phyloP scores from a whole-genome alignment of 2,329 filamentous ascomycete species.

The Fusarium falciforme region DNA sequence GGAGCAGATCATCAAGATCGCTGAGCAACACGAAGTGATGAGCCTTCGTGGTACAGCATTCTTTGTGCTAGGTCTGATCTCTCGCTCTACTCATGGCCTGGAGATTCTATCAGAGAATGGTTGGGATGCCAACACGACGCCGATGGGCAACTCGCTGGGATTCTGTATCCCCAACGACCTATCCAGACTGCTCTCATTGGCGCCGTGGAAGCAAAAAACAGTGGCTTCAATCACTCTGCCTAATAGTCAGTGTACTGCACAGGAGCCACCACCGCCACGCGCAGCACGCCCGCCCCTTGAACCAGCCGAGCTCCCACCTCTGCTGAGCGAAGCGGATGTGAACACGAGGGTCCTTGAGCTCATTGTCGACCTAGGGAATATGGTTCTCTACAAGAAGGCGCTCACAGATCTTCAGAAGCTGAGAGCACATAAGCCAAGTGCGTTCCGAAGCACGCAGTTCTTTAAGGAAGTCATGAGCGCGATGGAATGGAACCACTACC shows the following conservation, averaged over 20 bases:
- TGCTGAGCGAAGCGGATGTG: slow-evolving; percentile 70
- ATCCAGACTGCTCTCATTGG: slow-evolving; percentile 79
- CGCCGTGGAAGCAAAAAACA: slow-evolving; percentile 67
- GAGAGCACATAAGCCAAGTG: slow-evolving; percentile 77
- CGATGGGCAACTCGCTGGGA: slow-evolving; percentile 84
- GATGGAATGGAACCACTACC: slow-evolving; percentile 89
- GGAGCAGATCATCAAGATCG: slow-evolving; percentile 86
- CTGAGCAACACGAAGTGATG: slow-evolving; percentile 88
- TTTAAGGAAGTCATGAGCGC: slow-evolving; percentile 89
- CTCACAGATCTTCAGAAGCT: slow-evolving; percentile 84
- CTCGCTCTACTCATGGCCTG: slow-evolving; percentile 88
- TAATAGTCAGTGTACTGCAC: slow-evolving; percentile 64
- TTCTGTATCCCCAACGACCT: slow-evolving; percentile 88
- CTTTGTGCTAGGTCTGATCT: slow-evolving; percentile 93
- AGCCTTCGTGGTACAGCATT: slow-evolving; percentile 95
- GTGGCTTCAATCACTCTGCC: slow-evolving; percentile 60
- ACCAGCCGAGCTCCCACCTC: slow-evolving; percentile 53
- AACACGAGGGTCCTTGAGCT: slow-evolving; percentile 86
- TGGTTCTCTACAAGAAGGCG: slow-evolving; percentile 89
- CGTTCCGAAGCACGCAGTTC: slow-evolving; percentile 80
- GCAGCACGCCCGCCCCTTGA: slow-evolving; percentile 57
- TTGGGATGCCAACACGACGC: slow-evolving; percentile 92
- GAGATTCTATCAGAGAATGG: slow-evolving; percentile 90
- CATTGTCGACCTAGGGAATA: slow-evolving; percentile 90
- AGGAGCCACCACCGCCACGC: slow-evolving; percentile 55